Evolutionary conservation across 1,284 basidiomycete species (phyloP).

Genomic region (Malassezia slooffiae): DNA sequence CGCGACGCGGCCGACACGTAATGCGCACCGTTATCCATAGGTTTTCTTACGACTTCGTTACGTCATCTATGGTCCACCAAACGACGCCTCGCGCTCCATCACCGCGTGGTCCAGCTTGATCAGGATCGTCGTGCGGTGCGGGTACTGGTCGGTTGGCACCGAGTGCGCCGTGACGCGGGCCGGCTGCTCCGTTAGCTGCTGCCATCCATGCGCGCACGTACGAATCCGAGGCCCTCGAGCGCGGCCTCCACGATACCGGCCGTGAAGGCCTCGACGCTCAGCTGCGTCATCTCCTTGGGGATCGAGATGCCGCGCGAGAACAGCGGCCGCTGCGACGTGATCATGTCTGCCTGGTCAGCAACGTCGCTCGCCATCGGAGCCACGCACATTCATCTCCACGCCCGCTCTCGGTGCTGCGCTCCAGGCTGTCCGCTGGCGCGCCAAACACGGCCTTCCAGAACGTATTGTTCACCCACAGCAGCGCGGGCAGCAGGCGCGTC

Average conservation of each 20-base stretch:
- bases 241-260: slow-evolving; percentile 96
- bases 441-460: slow-evolving; percentile 91
- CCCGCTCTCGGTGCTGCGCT: slow-evolving; percentile 74
- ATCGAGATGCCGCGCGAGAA: slow-evolving; percentile 84
- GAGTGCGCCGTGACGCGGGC: slow-evolving; percentile 92
- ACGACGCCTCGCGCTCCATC: slow-evolving; percentile 39
- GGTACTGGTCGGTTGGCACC: slow-evolving; percentile 68
- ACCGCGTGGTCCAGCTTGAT: slow-evolving; percentile 40
- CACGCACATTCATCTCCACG: slow-evolving; percentile 78
- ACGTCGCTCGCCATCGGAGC: not conserved
- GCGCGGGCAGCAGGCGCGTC: slow-evolving; percentile 31
- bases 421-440: slow-evolving; percentile 80
- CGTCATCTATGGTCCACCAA: slow-evolving; percentile 15
- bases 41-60: slow-evolving; percentile 2
- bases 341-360: slow-evolving; percentile 64
- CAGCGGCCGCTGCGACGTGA: slow-evolving; percentile 87
- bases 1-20: slow-evolving; percentile 1
- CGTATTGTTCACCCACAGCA: slow-evolving; percentile 50
- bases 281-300: slow-evolving; percentile 80
- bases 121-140: slow-evolving; percentile 51
- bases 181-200: slow-evolving; percentile 55
- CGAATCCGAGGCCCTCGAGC: slow-evolving; percentile 85
- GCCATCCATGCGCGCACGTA: slow-evolving; percentile 51
- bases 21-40: too few species aligned
- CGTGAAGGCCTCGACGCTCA: slow-evolving; percentile 90